Conservation (phyloP, 2,329 filamentous ascomycete species). For the Alternaria sp. region DNA sequence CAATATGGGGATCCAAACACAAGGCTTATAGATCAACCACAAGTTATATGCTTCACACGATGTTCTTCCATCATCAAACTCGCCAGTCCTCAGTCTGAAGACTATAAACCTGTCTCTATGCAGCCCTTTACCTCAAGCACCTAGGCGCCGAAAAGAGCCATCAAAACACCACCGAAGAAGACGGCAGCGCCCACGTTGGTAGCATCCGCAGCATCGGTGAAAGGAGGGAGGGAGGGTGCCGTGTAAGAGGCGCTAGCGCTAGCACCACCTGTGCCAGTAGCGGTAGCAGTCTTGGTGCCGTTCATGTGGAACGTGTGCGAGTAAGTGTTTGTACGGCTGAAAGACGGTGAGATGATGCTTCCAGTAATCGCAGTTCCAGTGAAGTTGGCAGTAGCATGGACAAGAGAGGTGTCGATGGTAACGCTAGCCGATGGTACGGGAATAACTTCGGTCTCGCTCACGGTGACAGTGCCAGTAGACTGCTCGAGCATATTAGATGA, state of each 20-base stretch:
- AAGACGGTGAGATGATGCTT: background rate
- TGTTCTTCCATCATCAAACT: background rate
- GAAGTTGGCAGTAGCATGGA: background rate
- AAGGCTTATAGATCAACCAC: background rate
- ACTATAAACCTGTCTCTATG: background rate
- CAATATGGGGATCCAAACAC: background rate
- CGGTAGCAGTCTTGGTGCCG: background rate
- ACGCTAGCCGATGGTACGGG: background rate
- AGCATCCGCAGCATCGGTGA: slow-evolving; percentile 12
- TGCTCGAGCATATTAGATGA: background rate
- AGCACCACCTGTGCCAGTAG: slow-evolving; percentile 1
- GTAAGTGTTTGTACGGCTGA: background rate
- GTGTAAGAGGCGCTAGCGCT: slow-evolving; percentile 5
- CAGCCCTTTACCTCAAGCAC: too few species aligned
- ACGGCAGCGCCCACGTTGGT: slow-evolving; percentile 6
- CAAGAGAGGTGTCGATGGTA: background rate
- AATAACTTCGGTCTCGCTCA: background rate
- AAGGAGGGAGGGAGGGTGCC: background rate
- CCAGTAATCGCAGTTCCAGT: background rate
- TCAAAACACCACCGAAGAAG: slow-evolving; percentile 7
- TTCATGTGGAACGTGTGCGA: background rate
- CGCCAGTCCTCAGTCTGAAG: background rate
- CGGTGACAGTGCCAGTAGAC: background rate
- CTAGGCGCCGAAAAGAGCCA: slow-evolving; percentile 15
- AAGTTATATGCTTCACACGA: background rate